Evolutionary conservation across 306 rosid genomes (phyloP).

Genomic region (Spatholobus suberectus): DNA sequence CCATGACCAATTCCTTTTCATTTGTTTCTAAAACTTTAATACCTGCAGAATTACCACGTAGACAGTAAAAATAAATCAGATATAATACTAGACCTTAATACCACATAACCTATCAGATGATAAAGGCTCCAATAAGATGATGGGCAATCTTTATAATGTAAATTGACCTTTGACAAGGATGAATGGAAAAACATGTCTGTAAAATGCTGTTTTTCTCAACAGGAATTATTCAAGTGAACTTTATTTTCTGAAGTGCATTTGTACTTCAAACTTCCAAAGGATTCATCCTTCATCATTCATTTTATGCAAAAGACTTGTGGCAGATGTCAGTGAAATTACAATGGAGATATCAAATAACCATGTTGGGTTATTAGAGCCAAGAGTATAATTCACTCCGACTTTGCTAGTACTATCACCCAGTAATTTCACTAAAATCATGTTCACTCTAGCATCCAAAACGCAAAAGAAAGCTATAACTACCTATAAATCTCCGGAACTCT

Average conservation of each 20-base stretch:
- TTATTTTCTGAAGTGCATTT: background rate
- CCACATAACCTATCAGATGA: background rate
- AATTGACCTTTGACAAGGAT: background rate
- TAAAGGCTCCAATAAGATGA: background rate
- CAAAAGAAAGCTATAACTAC: background rate
- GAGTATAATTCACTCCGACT: background rate
- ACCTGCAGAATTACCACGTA: conserved; percentile 56
- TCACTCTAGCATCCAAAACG: conserved; percentile 1
- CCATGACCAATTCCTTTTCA: conserved; percentile 87
- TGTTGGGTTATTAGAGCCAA: background rate
- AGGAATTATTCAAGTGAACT: conserved; percentile 9
- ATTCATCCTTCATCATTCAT: conserved; percentile 3
- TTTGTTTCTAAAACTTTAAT: conserved; percentile 77
- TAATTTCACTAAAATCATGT: conserved; percentile 3
- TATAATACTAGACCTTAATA: background rate
- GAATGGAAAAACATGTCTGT: background rate
- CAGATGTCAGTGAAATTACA: background rate
- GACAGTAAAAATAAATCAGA: conserved; percentile 4
- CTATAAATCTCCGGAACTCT: background rate
- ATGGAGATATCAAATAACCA: background rate
- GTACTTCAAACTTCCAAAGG: background rate
- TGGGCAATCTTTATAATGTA: background rate
- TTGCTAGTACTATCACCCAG: background rate
- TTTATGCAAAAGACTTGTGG: background rate
- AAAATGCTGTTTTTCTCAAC: background rate